These are phyloP conservation scores for Epichloe scottii DNA, from an alignment of 2,329 filamentous ascomycete genomes.

Conservation along the genomic window DNA sequence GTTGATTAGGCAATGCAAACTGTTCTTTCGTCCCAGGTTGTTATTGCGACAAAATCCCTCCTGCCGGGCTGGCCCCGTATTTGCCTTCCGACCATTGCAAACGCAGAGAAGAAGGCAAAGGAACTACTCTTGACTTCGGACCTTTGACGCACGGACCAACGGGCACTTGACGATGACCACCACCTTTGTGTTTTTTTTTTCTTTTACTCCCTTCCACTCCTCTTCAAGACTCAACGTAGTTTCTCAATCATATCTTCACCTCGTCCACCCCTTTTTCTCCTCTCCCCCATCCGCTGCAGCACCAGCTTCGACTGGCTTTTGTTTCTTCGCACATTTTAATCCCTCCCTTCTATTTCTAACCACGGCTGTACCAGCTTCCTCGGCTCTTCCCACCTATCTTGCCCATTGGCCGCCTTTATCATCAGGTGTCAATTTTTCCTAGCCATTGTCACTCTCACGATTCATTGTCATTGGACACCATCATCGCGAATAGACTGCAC, in stretches of 20 bases:
- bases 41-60: neutral
- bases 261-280: slow-evolving; percentile 5
- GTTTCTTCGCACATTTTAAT: slow-evolving; percentile 6
- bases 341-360: slow-evolving; percentile 4
- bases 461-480: neutral
- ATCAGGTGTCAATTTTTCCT: slow-evolving; percentile 8
- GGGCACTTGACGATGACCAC: slow-evolving; percentile 10
- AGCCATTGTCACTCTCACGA: neutral
- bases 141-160: slow-evolving; percentile 8
- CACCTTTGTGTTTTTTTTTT: slow-evolving; percentile 7
- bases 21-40: neutral
- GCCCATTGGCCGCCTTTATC: slow-evolving; percentile 4
- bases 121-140: neutral
- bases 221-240: slow-evolving; percentile 3
- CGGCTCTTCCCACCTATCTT: neutral
- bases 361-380: slow-evolving; percentile 1
- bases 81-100: slow-evolving; percentile 7
- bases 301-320: slow-evolving; percentile 4
- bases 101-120: neutral
- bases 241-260: slow-evolving; percentile 5
- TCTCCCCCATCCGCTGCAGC: slow-evolving; percentile 5
- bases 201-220: slow-evolving; percentile 5
- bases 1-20: too few species aligned
- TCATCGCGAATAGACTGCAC: neutral
- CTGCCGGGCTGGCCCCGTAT: neutral